These are phyloP conservation scores for Seminavis robusta DNA, from an alignment of 108 stramenopile genomes.

Conservation along the genomic window DNA sequence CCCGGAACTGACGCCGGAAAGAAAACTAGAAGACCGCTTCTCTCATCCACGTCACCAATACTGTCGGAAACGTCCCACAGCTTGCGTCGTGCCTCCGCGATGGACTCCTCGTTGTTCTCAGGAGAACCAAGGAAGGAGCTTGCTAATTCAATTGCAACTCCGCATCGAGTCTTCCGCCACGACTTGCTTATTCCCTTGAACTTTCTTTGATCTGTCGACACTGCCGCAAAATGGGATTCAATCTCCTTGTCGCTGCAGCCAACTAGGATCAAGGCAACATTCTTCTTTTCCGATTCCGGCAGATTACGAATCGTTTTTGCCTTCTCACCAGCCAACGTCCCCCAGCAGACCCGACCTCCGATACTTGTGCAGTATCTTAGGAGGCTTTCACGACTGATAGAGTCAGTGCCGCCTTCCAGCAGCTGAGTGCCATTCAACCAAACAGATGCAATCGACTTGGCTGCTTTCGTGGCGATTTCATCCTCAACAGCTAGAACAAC, in stretches of 20 bases:
- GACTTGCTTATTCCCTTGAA: slow-evolving; percentile 1
- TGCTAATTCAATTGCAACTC: too few species aligned
- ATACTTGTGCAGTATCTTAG: neutral
- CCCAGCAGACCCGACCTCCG: neutral
- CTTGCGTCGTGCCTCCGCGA: too few species aligned
- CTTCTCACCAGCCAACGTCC: neutral
- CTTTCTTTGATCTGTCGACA: slow-evolving; percentile 1
- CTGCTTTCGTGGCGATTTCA: slow-evolving; percentile 20
- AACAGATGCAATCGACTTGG: slow-evolving; percentile 32
- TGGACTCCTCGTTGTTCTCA: too few species aligned
- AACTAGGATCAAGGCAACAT: neutral
- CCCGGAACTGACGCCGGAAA: slow-evolving; percentile 84
- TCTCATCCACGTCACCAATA: neutral
- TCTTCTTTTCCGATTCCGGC: neutral
- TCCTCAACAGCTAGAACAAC: slow-evolving; percentile 36
- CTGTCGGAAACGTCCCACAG: too few species aligned
- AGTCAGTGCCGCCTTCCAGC: neutral
- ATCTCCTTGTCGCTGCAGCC: too few species aligned
- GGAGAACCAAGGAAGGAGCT: too few species aligned
- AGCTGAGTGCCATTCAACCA: slow-evolving; percentile 13
- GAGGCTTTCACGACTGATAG: neutral
- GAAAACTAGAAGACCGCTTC: slow-evolving; percentile 61
- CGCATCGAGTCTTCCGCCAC: neutral
- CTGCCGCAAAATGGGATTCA: too few species aligned
- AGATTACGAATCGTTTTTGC: neutral